A percentile compares a stretch with the other conserved stretches of the same genome.
Evolutionary conservation across 805 yeast species (phyloP).

Genomic region (Metschnikowia kunwiensis): DNA sequence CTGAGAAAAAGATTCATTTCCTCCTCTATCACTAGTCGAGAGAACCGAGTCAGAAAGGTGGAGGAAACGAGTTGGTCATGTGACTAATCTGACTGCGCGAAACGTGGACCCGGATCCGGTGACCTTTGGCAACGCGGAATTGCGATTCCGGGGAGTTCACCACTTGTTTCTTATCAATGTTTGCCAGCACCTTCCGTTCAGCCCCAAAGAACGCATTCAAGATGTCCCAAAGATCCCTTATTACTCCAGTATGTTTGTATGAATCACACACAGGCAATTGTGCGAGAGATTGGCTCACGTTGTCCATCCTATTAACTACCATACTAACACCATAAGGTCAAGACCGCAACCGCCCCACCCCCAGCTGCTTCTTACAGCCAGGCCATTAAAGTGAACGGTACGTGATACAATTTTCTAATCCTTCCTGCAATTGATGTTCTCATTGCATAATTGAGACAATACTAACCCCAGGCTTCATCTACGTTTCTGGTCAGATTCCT

Average conservation of each 20-base stretch:
- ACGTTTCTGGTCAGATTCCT: conserved; percentile 95
- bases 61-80: too few relatives aligned
- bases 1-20: too few relatives aligned
- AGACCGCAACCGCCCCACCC: conserved; percentile 81
- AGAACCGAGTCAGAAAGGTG: too few relatives aligned
- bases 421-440: not conserved
- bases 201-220: conserved; percentile 13
- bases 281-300: too few relatives aligned
- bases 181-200: conserved; percentile 13
- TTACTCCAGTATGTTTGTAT: conserved; percentile 19
- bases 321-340: conserved; percentile 38
- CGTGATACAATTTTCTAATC: too few relatives aligned
- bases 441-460: too few relatives aligned
- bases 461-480: conserved; percentile 60
- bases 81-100: too few relatives aligned
- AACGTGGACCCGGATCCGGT: too few relatives aligned
- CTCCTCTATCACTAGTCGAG: too few relatives aligned
- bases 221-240: conserved; percentile 20
- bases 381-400: conserved; percentile 82
- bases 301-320: too few relatives aligned
- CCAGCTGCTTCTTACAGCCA: conserved; percentile 97
- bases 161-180: conserved; percentile 26
- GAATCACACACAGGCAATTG: too few relatives aligned
- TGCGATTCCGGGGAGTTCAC: not conserved
- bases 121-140: conserved; percentile 5